phyloP scores from a whole-genome alignment of 345 rosid genomes.

The Citropsis articulata region DNA sequence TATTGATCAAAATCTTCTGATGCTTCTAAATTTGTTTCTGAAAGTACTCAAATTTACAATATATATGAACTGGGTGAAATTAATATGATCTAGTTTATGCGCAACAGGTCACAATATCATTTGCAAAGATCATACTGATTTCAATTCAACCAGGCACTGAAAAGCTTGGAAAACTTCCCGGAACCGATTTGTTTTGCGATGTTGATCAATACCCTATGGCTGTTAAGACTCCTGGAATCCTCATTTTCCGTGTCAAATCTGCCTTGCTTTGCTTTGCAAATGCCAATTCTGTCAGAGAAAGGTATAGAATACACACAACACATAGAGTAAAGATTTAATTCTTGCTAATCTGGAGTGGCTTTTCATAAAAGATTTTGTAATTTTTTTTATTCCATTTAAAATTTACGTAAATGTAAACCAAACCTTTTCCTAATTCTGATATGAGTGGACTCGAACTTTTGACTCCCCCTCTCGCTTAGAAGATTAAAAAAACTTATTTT shows the following conservation, averaged over 20 bases:
- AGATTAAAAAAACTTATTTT: too few species aligned
- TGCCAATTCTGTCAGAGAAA: slow-evolving; percentile 63
- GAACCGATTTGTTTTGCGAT: slow-evolving; percentile 51
- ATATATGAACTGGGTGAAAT: background rate
- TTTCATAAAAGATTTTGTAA: too few species aligned
- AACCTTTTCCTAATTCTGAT: too few species aligned
- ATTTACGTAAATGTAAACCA: too few species aligned
- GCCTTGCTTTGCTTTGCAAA: slow-evolving; percentile 89
- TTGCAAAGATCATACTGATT: slow-evolving; percentile 67
- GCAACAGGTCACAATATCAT: slow-evolving; percentile 65
- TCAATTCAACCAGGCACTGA: slow-evolving; percentile 74
- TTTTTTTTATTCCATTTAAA: too few species aligned
- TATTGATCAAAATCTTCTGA: too few species aligned
- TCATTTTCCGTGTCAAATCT: slow-evolving; percentile 63
- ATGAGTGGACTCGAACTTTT: too few species aligned
- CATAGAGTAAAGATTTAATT: too few species aligned
- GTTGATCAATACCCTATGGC: slow-evolving; percentile 82
- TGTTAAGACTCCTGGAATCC: slow-evolving; percentile 47
- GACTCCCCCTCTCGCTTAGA: too few species aligned
- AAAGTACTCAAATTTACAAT: background rate
- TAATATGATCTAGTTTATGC: background rate
- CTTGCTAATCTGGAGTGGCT: background rate
- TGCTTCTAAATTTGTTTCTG: background rate
- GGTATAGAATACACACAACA: slow-evolving; percentile 31
- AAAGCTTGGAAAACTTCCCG: slow-evolving; percentile 66